These are phyloP conservation scores for Bryum argenteum DNA, from an alignment of 225 moss, liverwort and hornwort genomes.

Conservation along the genomic window DNA sequence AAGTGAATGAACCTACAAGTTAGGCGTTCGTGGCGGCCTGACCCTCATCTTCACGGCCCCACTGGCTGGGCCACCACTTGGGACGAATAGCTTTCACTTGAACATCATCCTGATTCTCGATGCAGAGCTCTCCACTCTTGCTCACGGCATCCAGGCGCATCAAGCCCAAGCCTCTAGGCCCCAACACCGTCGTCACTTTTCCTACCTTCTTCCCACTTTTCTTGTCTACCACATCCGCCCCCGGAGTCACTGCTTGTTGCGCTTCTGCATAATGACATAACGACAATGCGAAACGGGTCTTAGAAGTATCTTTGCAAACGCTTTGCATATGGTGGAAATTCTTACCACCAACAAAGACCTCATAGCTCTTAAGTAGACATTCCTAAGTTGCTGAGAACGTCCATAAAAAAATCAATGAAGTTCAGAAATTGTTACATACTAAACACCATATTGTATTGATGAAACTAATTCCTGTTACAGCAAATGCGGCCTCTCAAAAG, in stretches of 20 bases:
- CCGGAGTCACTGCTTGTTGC: constrained; percentile 65
- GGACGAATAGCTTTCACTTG: constrained; percentile 68
- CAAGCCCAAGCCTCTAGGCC: constrained; percentile 83
- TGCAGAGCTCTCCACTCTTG: constrained; percentile 50
- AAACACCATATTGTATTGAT: too few species aligned
- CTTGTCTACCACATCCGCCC: constrained; percentile 59
- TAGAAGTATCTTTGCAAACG: too few species aligned
- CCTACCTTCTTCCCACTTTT: constrained; percentile 77
- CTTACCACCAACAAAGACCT: too few species aligned
- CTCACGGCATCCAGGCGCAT: constrained; percentile 64
- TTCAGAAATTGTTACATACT: too few species aligned
- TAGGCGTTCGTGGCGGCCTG: constrained; percentile 52
- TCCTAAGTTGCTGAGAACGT: too few species aligned
- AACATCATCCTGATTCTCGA: constrained; percentile 53
- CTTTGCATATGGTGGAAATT: too few species aligned
- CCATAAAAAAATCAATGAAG: too few species aligned
- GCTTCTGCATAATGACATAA: constrained; percentile 47
- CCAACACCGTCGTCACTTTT: constrained; percentile 82
- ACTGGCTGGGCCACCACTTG: constrained; percentile 88
- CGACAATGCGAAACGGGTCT: not conserved
- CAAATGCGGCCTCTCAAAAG: too few species aligned
- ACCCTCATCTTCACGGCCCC: constrained; percentile 69
- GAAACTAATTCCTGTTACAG: too few species aligned
- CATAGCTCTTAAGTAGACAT: too few species aligned
- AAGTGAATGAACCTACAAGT: constrained; percentile 6